Evolutionary conservation across 768 basidiomycete species (phyloP), one percentile per base, ranked within the genome.

Genomic region (Rubroboletus satanas): DNA sequence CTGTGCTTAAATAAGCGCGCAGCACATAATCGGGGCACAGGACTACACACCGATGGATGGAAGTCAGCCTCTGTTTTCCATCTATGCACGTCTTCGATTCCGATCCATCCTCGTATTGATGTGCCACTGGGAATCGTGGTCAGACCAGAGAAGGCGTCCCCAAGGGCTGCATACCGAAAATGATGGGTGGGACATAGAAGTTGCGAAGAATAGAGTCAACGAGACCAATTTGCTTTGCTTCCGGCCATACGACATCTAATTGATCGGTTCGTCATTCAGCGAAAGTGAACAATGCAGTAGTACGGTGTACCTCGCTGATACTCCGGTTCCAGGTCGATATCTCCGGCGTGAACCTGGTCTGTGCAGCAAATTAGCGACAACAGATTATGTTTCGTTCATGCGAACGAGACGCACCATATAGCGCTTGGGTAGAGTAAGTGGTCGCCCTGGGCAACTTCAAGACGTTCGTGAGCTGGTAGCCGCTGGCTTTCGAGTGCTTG

Each of bases 161-260:
- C 7, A 42, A 15, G 21, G 2, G 1, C 9, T 11, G 5, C 78
- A n/a, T 57, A 83, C 84, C 78, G 57, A 93, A 91, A 10, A 93
- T 85, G 23, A 93, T 76, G 0, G 90, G 87, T 0, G 90, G 90
- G 9, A 93, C 79, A 52, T 89, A 90, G 56, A 84, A 90, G 63
- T 90, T 90, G 42, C 86, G 83, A 56, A 88, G 81, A 11, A 91
- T 76, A 2, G 87, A 88, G 66, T 92, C 90, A 39, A 93, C 83
- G 28, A 93, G 76, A 0, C 82, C 81, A 21, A 84, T 79, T 66
- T 90, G 88, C 68, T 91, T 90, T 3, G 74, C 61, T 56, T 88
- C 85, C 0, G 86, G 76, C 90, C 90, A 93, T 1, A 93, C 90
- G 37, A 92, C 82, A 45, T 84, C 88, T 88, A 48, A 10, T 14